Conservation (phyloP, 176 grass and related monocot genomes). For the Eleusine indica region DNA sequence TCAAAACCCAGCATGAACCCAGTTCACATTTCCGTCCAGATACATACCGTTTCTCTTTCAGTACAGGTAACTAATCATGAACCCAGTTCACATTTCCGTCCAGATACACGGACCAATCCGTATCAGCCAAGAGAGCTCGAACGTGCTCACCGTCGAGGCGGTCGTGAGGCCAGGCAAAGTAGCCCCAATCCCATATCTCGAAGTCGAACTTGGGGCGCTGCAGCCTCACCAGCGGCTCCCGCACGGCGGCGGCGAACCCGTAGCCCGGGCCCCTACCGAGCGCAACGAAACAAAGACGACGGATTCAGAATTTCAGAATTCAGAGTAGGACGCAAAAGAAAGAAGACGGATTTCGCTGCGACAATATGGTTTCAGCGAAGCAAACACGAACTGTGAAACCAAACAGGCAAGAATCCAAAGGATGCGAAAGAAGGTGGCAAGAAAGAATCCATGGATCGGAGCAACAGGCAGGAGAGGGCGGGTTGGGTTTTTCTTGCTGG, state of each 20-base stretch:
- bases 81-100: constrained; percentile 23
- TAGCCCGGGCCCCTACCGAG: constrained; percentile 31
- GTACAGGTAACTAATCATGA: background rate
- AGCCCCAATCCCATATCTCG: constrained; percentile 68
- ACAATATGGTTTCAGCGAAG: background rate
- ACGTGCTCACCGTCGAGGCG: constrained; percentile 52
- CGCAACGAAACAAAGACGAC: background rate
- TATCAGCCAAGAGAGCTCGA: background rate
- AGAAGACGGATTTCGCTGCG: background rate
- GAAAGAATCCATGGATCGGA: background rate
- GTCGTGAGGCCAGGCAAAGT: constrained; percentile 75
- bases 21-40: constrained; percentile 16
- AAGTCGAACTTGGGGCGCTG: constrained; percentile 66
- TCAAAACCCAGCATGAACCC: constrained; percentile 14
- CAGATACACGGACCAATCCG: constrained; percentile 23
- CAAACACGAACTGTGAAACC: background rate
- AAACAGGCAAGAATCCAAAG: background rate
- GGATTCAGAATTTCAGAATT: constrained; percentile 19
- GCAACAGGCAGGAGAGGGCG: background rate
- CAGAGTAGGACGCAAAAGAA: background rate
- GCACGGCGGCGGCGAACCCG: constrained; percentile 50
- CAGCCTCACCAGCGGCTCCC: constrained; percentile 75
- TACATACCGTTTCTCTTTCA: background rate
- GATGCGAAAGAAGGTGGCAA: background rate
- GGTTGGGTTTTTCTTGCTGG: background rate